Evolutionary conservation across 768 basidiomycete genomes (phyloP).

Genomic region (Pulveroboletus ravenelii): DNA sequence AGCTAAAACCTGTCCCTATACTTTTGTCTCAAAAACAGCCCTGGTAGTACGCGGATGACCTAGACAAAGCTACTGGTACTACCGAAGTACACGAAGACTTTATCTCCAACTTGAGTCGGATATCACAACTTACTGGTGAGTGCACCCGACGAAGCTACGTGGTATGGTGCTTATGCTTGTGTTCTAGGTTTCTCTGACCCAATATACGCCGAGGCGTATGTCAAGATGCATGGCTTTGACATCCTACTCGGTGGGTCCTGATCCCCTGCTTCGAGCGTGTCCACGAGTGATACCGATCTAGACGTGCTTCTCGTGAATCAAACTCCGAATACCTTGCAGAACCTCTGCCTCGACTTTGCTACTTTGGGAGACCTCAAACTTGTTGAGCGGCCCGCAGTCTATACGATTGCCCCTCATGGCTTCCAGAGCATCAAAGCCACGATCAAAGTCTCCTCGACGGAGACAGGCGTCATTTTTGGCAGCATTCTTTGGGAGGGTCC

Average conservation of each 20-base stretch:
- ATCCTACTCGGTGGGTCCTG: slow-evolving; percentile 71
- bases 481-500: slow-evolving; percentile 96
- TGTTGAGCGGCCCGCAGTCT: slow-evolving; percentile 90
- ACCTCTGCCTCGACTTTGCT: slow-evolving; percentile 94
- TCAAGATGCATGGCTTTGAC: slow-evolving; percentile 97
- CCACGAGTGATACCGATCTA: slow-evolving; percentile 21
- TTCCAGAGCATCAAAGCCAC: slow-evolving; percentile 99
- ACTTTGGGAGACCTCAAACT: slow-evolving; percentile 96
- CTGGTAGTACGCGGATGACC: slow-evolving; percentile 77
- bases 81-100: slow-evolving; percentile 86
- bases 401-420: slow-evolving; percentile 91
- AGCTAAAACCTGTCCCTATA: slow-evolving; percentile 11
- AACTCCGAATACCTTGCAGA: slow-evolving; percentile 89
- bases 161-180: neutral
- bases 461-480: slow-evolving; percentile 98
- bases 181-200: slow-evolving; percentile 89
- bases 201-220: slow-evolving; percentile 96
- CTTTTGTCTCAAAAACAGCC: neutral
- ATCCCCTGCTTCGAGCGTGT: neutral
- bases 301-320: slow-evolving; percentile 98
- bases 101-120: slow-evolving; percentile 87
- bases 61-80: slow-evolving; percentile 84
- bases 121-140: slow-evolving; percentile 88
- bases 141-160: neutral
- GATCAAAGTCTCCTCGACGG: slow-evolving; percentile 96